Evolutionary conservation across 2,329 filamentous ascomycete species (phyloP).

Genomic region (Eutypa lata): DNA sequence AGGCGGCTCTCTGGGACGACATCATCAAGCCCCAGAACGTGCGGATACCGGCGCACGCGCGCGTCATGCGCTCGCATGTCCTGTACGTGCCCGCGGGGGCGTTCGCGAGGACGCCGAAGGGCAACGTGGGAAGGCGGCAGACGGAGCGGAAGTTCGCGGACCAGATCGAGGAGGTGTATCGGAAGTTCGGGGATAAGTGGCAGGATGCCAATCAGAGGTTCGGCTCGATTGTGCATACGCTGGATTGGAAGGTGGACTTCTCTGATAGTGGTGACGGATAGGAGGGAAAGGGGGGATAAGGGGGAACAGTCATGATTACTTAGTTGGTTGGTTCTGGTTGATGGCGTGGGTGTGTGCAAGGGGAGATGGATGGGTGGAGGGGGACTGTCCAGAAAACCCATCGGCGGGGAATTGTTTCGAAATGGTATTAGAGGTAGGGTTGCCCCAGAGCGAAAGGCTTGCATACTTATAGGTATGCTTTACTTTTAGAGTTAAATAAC

Average conservation of each 20-base stretch:
- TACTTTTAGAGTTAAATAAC: too few relatives aligned
- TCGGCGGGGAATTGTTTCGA: too few relatives aligned
- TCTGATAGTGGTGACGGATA: background rate
- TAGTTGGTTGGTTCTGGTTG: too few relatives aligned
- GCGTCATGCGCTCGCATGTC: constrained; percentile 14
- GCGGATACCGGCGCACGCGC: constrained; percentile 11
- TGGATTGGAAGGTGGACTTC: background rate
- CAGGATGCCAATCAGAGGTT: constrained; percentile 8
- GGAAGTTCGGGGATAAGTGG: constrained; percentile 15
- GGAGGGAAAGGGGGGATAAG: too few relatives aligned
- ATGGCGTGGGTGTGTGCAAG: too few relatives aligned
- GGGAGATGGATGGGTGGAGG: too few relatives aligned
- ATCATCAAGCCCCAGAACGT: constrained; percentile 15
- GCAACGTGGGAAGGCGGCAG: constrained; percentile 9
- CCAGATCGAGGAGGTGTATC: constrained; percentile 15
- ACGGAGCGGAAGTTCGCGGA: constrained; percentile 12
- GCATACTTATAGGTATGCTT: too few relatives aligned
- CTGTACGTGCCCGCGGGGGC: constrained; percentile 8
- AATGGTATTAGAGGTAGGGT: too few relatives aligned
- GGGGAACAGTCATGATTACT: too few relatives aligned
- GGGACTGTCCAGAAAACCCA: too few relatives aligned
- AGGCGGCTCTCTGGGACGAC: constrained; percentile 11
- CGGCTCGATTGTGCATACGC: background rate
- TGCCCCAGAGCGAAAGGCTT: too few relatives aligned
- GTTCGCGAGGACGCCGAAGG: constrained; percentile 16